Base-by-base conservation (phyloP, 805 yeast genomes). In the Cyberlindnera xishuangbannaensis region DNA sequence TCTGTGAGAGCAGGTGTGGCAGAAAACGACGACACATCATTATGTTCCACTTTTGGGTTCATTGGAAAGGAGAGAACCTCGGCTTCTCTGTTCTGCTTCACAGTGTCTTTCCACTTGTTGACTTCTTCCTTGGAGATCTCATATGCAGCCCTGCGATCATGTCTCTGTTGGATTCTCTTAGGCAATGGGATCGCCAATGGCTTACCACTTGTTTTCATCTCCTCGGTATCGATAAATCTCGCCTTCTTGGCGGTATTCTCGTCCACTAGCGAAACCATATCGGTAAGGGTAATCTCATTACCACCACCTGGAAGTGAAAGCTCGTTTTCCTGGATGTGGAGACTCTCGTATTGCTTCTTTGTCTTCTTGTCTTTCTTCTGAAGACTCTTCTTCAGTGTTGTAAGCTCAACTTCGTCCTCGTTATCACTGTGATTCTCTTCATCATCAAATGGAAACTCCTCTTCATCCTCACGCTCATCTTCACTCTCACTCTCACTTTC, bases 121-220 rank as follows among this genome's bases (percentile, higher is more conserved):
- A 90, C 83, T 53, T 92, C 95, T 27, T 80, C 82, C 46, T 80
- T 86, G 28, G 96, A 77, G 21, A 92, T 72, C 37, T 84, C 94
- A 55, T 83, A 88, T 0, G 98, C 97, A 2, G 90, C 97, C 37
- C 68, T 71, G 53, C 97, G 73, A 47, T 88, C 95, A 45, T 81
- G 73, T 53, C 92, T 76, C 47, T 83, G 74, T 58, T 87, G 95
- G 35, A 90, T 78, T 45, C 95, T 75, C 48, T 76, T 74, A 2
- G 97, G 95, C 34, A 87, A 66, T 2, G 97, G 97, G 10, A 86
- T 78, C 1, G 81, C 72, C 30, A 86, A 61, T 2, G 90, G 69
- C 41, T 67, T 66, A 13, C 60, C 46, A 14, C 60, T 54, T 19
- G 63, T 58, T 25, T 59, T 60, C 4, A 59, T 37, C 15, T 44